These are phyloP conservation scores for Acanthamoeba healyi DNA, from an alignment of 208 protist species.

Conservation along the genomic window DNA sequence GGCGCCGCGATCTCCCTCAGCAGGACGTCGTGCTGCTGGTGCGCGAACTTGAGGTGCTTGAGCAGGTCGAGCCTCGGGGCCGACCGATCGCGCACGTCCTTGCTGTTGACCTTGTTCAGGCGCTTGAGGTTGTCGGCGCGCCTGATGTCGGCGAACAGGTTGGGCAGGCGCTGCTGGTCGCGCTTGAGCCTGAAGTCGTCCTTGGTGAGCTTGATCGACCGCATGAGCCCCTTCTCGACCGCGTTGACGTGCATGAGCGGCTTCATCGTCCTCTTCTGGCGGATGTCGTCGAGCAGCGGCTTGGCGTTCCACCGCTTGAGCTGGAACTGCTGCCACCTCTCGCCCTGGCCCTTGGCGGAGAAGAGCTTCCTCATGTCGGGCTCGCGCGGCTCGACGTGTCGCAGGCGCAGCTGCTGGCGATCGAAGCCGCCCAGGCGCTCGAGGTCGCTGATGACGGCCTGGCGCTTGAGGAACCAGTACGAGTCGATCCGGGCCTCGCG, in stretches of 20 bases:
- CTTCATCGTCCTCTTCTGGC: neutral
- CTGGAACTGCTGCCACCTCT: neutral
- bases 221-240: slow-evolving; percentile 36
- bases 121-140: neutral
- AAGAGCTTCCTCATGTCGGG: slow-evolving; percentile 29
- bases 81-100: neutral
- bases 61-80: slow-evolving; percentile 22
- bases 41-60: neutral
- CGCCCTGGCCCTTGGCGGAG: neutral
- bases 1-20: neutral
- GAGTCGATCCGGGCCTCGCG: neutral
- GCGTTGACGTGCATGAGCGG: slow-evolving; percentile 28
- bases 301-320: neutral
- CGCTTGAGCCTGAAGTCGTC: slow-evolving; percentile 46
- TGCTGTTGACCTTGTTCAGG: slow-evolving; percentile 12
- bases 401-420: neutral
- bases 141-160: neutral
- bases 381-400: neutral
- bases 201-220: slow-evolving; percentile 4
- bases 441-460: slow-evolving; percentile 15
- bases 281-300: slow-evolving; percentile 24
- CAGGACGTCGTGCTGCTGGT: slow-evolving; percentile 20
- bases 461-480: neutral
- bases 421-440: slow-evolving; percentile 14
- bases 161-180: neutral